Evolutionary conservation across 2,329 filamentous ascomycete genomes (phyloP), one percentile per base, ranked within the genome.

Genomic region (Colletotrichum abscissum): DNA sequence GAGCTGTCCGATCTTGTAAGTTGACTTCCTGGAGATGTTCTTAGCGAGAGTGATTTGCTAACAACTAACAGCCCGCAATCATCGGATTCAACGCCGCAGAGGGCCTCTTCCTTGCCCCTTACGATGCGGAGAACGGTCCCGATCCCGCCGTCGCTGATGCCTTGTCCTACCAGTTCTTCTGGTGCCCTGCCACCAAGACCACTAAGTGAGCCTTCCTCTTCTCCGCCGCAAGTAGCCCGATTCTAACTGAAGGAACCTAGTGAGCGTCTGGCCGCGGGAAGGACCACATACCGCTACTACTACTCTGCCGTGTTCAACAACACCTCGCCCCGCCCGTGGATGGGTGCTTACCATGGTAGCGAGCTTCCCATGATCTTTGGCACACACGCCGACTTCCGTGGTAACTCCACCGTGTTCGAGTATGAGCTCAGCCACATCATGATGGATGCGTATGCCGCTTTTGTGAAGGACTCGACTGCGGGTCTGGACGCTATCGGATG

Each of bases 291-390:
- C 58, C 77, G 79, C 2, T 81, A 78, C 69, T 63, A 72, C 19
- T 80, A 81, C 72, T 46, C 73, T 1, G 80, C 78, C 14, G 79
- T 80, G 75, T 81, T 81, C 69, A 76, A 69, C 63, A 79, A 80
- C 57, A 75, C 79, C 58, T 76, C 75, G 4, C 79, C 80, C 0
- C 69, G 58, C 57, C 54, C 69, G 5, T 81, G 73, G 70, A 71
- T 79, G 71, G 79, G 79, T 7, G 78, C 79, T 5, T 81, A 78
- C 49, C 80, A 81, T 66, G 74, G 71, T 26, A 71, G 79, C n/a
- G 80, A 82, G 73, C 74, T 82, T 52, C 81, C 81, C 14, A 62
- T 81, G 62, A 65, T 82, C 1, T 82, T 82, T 58, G 80, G 81
- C 5, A 82, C 81, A 2, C 75, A 78, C 54, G 74, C 78, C 19